A percentile compares a stretch with the other conserved stretches of the same genome.
These are phyloP conservation scores for Tetragonia tetragonoides DNA, from an alignment of 148 eudicot species.

Conservation along the genomic window DNA sequence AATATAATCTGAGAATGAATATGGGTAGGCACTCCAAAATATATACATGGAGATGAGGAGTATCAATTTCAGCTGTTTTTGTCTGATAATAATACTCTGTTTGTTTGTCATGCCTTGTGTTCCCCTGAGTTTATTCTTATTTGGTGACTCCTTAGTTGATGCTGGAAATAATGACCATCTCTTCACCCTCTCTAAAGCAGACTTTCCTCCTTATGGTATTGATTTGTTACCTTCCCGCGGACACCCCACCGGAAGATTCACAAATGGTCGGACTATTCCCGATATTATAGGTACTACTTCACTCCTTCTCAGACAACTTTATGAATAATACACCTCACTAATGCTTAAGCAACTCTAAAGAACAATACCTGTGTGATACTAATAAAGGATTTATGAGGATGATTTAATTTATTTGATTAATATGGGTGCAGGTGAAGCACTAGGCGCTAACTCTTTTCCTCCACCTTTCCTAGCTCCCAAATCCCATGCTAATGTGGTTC, in stretches of 20 bases:
- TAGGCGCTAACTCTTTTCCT: conserved; percentile 49
- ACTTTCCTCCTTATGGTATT: conserved; percentile 66
- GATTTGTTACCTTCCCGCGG: conserved; percentile 53
- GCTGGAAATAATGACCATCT: conserved; percentile 63
- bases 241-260: conserved; percentile 68
- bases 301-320: background rate
- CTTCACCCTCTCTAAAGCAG: conserved; percentile 60
- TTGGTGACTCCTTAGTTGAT: conserved; percentile 64
- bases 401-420: background rate
- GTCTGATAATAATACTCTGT: background rate
- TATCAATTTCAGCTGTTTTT: too few relatives aligned
- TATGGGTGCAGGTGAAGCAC: conserved; percentile 42
- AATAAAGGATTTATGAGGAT: too few relatives aligned
- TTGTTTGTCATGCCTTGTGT: conserved; percentile 22
- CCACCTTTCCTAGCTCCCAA: conserved; percentile 54
- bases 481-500: conserved; percentile 27
- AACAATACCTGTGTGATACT: too few relatives aligned
- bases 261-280: conserved; percentile 59
- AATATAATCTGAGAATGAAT: too few relatives aligned
- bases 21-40: too few relatives aligned
- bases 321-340: too few relatives aligned
- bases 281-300: conserved; percentile 57
- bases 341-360: too few relatives aligned
- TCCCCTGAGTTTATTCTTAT: conserved; percentile 39
- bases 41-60: too few relatives aligned